Percentiles rank a stretch among this genome's conserved stretches.
Conservation (phyloP, 306 rosid genomes). For the Gillenia trifoliata region DNA sequence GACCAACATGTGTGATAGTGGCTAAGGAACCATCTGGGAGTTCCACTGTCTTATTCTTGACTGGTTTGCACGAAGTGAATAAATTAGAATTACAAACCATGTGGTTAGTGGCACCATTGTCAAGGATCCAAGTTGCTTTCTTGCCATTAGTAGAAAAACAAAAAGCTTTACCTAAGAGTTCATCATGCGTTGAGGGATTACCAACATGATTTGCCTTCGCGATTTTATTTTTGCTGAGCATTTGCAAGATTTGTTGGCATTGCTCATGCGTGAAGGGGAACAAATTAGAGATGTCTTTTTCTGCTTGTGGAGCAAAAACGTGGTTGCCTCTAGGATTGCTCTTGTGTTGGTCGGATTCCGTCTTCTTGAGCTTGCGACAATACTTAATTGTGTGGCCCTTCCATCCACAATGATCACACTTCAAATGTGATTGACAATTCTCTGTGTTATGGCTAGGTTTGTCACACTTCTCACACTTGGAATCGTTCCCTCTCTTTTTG, state of each 20-base stretch:
- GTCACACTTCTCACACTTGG: neutral
- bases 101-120: neutral
- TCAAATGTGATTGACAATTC: neutral
- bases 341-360: too few species aligned
- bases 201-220: neutral
- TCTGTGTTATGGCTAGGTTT: neutral
- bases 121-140: neutral
- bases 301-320: too few species aligned
- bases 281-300: too few species aligned
- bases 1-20: neutral
- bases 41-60: too few species aligned
- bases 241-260: neutral
- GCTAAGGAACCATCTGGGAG: too few species aligned
- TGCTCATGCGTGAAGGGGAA: neutral
- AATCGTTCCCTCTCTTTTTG: neutral
- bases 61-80: too few species aligned
- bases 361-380: neutral
- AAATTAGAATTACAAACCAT: too few species aligned
- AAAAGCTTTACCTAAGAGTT: neutral
- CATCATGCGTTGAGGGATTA: neutral
- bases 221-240: neutral
- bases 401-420: neutral
- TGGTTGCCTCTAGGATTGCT: too few species aligned
- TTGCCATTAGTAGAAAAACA: neutral
- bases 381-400: neutral